Evolutionary conservation across 2,329 filamentous ascomycete genomes (phyloP).

Genomic region (Camillea tinctor): DNA sequence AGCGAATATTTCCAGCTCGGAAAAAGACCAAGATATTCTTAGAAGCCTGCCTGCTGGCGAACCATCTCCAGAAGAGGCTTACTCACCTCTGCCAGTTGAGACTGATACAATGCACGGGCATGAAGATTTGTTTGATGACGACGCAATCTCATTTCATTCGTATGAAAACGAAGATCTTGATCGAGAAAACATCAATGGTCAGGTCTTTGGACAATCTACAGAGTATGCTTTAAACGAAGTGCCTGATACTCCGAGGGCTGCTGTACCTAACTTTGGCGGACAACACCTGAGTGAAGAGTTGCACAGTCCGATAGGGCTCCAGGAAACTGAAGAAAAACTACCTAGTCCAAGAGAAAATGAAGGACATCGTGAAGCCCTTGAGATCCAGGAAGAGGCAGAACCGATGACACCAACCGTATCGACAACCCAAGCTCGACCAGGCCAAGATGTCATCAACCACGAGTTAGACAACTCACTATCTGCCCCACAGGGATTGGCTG

Average conservation of each 20-base stretch:
- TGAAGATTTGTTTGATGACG: slow-evolving; percentile 5
- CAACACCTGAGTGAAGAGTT: neutral
- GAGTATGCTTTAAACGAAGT: neutral
- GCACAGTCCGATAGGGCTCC: neutral
- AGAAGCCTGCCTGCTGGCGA: neutral
- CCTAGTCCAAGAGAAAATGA: neutral
- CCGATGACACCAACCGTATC: neutral
- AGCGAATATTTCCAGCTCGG: too few species aligned
- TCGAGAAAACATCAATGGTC: neutral
- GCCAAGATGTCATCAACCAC: neutral
- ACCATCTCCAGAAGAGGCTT: neutral
- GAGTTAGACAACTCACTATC: neutral
- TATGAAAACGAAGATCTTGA: neutral
- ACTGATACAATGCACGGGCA: slow-evolving; percentile 3
- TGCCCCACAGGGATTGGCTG: neutral
- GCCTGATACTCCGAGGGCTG: neutral
- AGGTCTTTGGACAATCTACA: neutral
- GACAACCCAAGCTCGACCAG: neutral
- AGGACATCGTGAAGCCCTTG: neutral
- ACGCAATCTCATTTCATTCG: neutral
- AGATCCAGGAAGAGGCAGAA: neutral
- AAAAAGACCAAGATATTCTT: neutral
- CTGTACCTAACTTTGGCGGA: neutral
- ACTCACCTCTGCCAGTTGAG: slow-evolving; percentile 3
- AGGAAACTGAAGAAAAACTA: neutral